Evolutionary conservation across 345 rosid species (phyloP).

Genomic region (Passiflora organensis): DNA sequence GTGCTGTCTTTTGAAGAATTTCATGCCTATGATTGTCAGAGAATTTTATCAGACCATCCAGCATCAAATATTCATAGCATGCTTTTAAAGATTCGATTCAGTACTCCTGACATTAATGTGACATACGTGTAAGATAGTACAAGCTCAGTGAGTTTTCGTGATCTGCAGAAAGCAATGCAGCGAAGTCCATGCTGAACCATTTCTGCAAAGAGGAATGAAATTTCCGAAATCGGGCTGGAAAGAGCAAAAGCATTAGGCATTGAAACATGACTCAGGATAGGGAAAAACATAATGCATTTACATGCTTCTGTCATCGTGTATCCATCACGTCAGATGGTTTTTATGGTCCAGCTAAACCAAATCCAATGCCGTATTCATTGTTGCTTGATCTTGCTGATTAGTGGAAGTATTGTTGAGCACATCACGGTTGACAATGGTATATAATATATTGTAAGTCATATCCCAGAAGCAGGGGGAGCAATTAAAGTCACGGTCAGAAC

Average conservation of each 20-base stretch:
- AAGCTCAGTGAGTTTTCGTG: slow-evolving; percentile 92
- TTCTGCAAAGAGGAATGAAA: slow-evolving; percentile 78
- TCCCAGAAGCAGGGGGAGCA: no score
- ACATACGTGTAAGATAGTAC: slow-evolving; percentile 80
- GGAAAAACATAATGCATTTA: not conserved
- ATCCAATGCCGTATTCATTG: not conserved
- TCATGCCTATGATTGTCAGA: slow-evolving; percentile 50
- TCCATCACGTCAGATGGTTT: not conserved
- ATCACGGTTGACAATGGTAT: no score
- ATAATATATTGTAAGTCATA: no score
- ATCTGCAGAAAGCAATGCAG: slow-evolving; percentile 85
- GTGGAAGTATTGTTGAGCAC: no score
- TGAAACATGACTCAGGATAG: not conserved
- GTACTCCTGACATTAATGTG: slow-evolving; percentile 10
- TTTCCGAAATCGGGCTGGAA: slow-evolving; percentile 72
- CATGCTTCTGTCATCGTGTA: not conserved
- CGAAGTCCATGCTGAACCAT: slow-evolving; percentile 97
- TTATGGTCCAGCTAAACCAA: not conserved
- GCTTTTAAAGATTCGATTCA: slow-evolving; percentile 1
- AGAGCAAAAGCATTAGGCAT: slow-evolving; percentile 15
- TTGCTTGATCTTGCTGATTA: not conserved
- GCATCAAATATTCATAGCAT: not conserved
- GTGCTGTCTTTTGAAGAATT: slow-evolving; percentile 73
- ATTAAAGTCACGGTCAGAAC: no score
- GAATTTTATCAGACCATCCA: slow-evolving; percentile 4